These are phyloP conservation scores for Globisporangium camurandrum DNA, from an alignment of 352 stramenopile genomes.

Conservation along the genomic window DNA sequence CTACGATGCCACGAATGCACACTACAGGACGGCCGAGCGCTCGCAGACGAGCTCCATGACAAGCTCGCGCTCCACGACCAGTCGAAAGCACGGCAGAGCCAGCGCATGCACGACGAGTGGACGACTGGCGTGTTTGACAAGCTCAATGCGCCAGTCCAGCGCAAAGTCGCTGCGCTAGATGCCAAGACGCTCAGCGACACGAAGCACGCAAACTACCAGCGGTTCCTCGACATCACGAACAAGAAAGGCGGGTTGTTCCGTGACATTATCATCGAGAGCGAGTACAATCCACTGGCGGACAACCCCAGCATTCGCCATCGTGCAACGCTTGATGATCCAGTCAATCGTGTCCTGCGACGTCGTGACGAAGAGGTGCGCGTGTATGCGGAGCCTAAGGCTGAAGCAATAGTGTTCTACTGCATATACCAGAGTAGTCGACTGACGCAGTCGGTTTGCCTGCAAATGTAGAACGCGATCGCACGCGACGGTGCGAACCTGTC, in stretches of 20 bases:
- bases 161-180: conserved; percentile 48
- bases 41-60: conserved; percentile 54
- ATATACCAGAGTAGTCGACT: too few species aligned
- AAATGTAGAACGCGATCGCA: conserved; percentile 35
- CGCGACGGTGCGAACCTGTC: conserved; percentile 31
- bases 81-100: conserved; percentile 46
- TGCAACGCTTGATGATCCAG: conserved; percentile 47
- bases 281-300: conserved; percentile 75
- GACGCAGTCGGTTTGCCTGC: neutral
- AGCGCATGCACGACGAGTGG: conserved; percentile 75
- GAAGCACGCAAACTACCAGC: conserved; percentile 61
- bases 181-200: conserved; percentile 24
- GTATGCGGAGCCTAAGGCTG: too few species aligned
- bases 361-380: conserved; percentile 49
- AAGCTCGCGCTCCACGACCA: conserved; percentile 60
- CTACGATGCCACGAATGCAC: too few species aligned
- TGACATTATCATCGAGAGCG: conserved; percentile 81
- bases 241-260: conserved; percentile 75
- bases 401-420: too few species aligned
- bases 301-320: conserved; percentile 45
- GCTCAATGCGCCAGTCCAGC: conserved; percentile 57
- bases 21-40: conserved; percentile 45
- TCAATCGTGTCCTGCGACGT: conserved; percentile 50
- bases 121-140: conserved; percentile 53
- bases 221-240: conserved; percentile 75